A percentile compares a stretch with the other conserved stretches of the same genome.
phyloP scores from a whole-genome alignment of 1,139 yeast genomes.

The Debaryomyces singareniensis region DNA sequence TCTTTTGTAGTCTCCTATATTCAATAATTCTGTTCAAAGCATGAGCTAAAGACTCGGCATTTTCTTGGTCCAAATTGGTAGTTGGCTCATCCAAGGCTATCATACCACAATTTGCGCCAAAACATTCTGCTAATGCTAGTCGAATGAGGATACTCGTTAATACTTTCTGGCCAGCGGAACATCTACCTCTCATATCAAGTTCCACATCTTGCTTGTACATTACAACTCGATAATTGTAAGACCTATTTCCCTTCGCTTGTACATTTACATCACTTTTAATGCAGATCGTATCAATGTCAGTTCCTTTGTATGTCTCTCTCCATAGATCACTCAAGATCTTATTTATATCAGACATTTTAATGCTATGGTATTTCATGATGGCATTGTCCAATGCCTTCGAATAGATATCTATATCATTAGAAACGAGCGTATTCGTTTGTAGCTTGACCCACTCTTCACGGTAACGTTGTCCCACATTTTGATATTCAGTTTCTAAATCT shows the following conservation, averaged over 20 bases:
- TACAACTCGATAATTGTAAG: slow-evolving; percentile 89
- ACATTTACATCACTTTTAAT: slow-evolving; percentile 74
- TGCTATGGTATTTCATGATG: slow-evolving; percentile 85
- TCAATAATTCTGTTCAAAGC: slow-evolving; percentile 74
- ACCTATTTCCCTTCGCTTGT: slow-evolving; percentile 53
- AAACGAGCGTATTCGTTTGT: slow-evolving; percentile 72
- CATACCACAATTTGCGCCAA: slow-evolving; percentile 91
- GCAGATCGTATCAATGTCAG: slow-evolving; percentile 88
- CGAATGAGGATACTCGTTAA: slow-evolving; percentile 88
- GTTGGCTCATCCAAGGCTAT: slow-evolving; percentile 98
- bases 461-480: slow-evolving; percentile 56
- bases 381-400: slow-evolving; percentile 87
- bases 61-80: slow-evolving; percentile 86
- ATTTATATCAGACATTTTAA: slow-evolving; percentile 92
- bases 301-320: slow-evolving; percentile 91
- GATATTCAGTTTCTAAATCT: slow-evolving; percentile 68
- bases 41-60: slow-evolving; percentile 80
- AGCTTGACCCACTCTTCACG: slow-evolving; percentile 69
- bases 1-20: slow-evolving; percentile 67
- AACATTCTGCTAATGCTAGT: slow-evolving; percentile 90
- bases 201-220: slow-evolving; percentile 92
- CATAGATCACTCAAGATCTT: slow-evolving; percentile 83
- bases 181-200: slow-evolving; percentile 95
- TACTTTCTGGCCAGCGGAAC: slow-evolving; percentile 98
- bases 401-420: slow-evolving; percentile 77